Evolutionary conservation across 208 protist genomes (phyloP), one percentile per base, ranked within the genome.

Genomic region (Tritrichomonas foetus): DNA sequence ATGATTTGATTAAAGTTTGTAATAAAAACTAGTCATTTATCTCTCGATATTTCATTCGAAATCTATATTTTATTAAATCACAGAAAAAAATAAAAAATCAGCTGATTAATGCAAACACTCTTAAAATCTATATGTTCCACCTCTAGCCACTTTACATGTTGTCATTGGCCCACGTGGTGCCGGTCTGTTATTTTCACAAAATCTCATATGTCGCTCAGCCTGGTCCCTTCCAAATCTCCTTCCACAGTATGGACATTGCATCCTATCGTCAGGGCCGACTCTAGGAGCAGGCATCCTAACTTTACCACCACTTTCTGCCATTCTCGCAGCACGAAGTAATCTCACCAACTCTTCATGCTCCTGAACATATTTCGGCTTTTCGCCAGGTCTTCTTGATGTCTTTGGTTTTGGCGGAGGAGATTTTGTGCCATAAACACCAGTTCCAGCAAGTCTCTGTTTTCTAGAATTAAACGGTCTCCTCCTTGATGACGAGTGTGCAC

Each of bases 211-310:
- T 47, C 89, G 41, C 33, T 44, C n/a, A 14, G 55, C 55, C 11
- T 36, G 41, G 14, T 93, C 36, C 0, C 27, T 55, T 3, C 39
- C 57, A 16, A 93, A 93, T 66, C 55, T 93, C 13, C 89, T 41
- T 22, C 89, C 89, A 49, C 89, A 93, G 41, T 74, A 74, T 3
- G 89, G 89, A 72, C 89, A 93, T 3, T 1, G 14, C 47, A 93
- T 55, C 41, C 89, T 47, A 74, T 44, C 57, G 50, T 93, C 89
- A 16, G 53, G 53, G 11, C 11, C 5, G 5, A 22, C 53, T 61
- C 16, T 61, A 22, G 53, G 53, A 16, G 16, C 16, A 22, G 16
- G 11, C 16, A 61, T 61, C 16, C 16, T 61, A 22, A 22, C 16
- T 5, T 16, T 61, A 22, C 53, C 53, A 16, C 53, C 53, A 61